phyloP scores from a whole-genome alignment of 2,329 filamentous ascomycete species.

The Plectosphaerella sp. region DNA sequence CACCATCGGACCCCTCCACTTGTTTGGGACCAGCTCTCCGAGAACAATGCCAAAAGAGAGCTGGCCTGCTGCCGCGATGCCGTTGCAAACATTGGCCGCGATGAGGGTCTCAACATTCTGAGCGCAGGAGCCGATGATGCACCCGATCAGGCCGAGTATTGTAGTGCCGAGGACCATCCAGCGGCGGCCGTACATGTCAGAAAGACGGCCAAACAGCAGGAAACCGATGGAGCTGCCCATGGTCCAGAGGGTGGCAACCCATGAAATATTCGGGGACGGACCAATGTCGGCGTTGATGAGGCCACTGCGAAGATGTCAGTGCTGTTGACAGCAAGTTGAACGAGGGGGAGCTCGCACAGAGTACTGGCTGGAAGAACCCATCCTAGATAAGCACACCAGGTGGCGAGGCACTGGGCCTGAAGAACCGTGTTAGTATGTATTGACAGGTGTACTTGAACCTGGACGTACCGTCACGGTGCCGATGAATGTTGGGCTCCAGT shows the following conservation, averaged over 20 bases:
- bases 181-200: slow-evolving; percentile 36
- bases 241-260: slow-evolving; percentile 30
- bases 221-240: slow-evolving; percentile 33
- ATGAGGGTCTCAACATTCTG: slow-evolving; percentile 30
- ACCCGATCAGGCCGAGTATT: slow-evolving; percentile 28
- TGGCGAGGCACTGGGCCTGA: slow-evolving; percentile 26
- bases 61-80: slow-evolving; percentile 33
- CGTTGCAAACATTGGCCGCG: slow-evolving; percentile 29
- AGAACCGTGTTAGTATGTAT: not conserved
- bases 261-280: slow-evolving; percentile 22
- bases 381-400: slow-evolving; percentile 26
- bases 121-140: slow-evolving; percentile 29
- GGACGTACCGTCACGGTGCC: slow-evolving; percentile 29
- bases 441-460: not conserved
- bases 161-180: slow-evolving; percentile 31
- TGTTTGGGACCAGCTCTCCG: slow-evolving; percentile 39
- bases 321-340: not conserved
- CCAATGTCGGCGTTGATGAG: slow-evolving; percentile 28
- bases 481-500: slow-evolving; percentile 31
- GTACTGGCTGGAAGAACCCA: slow-evolving; percentile 31
- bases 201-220: slow-evolving; percentile 35
- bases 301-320: slow-evolving; percentile 9
- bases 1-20: slow-evolving; percentile 28
- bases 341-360: slow-evolving; percentile 14
- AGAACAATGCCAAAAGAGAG: slow-evolving; percentile 35